phyloP scores from a whole-genome alignment of 768 basidiomycete genomes.

The Phlebiopsis flavidoalba region DNA sequence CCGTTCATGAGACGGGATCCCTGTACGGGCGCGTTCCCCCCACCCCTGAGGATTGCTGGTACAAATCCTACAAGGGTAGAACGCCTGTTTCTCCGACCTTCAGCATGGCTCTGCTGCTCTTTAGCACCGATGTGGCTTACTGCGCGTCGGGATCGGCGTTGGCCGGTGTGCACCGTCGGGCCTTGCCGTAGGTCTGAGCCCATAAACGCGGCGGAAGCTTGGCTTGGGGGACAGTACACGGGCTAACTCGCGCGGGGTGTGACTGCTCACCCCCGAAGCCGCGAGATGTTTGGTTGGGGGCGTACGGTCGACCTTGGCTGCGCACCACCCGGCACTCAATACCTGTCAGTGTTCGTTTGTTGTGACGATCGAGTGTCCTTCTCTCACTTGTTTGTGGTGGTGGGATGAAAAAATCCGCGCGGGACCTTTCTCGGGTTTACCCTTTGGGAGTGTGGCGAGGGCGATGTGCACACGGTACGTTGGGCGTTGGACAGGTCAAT shows the following conservation, averaged over 20 bases:
- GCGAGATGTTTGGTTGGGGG: constrained; percentile 24
- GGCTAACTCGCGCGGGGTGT: constrained; percentile 21
- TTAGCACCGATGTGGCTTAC: constrained; percentile 51
- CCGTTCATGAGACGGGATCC: constrained; percentile 12
- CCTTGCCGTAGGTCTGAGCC: no score
- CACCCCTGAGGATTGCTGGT: constrained; percentile 23
- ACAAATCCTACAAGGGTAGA: constrained; percentile 42
- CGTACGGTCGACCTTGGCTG: constrained; percentile 26
- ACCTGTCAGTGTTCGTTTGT: constrained; percentile 62
- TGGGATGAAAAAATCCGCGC: constrained; percentile 25
- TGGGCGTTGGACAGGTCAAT: constrained; percentile 47
- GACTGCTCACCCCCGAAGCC: constrained; percentile 28
- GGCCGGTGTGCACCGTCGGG: constrained; percentile 10
- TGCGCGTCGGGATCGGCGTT: constrained; percentile 43
- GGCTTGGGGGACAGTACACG: constrained; percentile 8
- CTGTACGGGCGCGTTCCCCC: constrained; percentile 12
- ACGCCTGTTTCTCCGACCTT: constrained; percentile 63
- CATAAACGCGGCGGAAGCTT: not conserved
- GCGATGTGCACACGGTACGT: constrained; percentile 51
- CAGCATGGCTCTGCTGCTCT: constrained; percentile 56
- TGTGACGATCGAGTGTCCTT: constrained; percentile 37
- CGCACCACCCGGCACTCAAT: constrained; percentile 63
- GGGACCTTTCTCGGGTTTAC: constrained; percentile 33
- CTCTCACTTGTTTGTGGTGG: constrained; percentile 36
- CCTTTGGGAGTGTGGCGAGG: constrained; percentile 50